These are phyloP conservation scores for Backusella tuberculispora DNA, from an alignment of 192 early-diverging fungal species.

Conservation along the genomic window DNA sequence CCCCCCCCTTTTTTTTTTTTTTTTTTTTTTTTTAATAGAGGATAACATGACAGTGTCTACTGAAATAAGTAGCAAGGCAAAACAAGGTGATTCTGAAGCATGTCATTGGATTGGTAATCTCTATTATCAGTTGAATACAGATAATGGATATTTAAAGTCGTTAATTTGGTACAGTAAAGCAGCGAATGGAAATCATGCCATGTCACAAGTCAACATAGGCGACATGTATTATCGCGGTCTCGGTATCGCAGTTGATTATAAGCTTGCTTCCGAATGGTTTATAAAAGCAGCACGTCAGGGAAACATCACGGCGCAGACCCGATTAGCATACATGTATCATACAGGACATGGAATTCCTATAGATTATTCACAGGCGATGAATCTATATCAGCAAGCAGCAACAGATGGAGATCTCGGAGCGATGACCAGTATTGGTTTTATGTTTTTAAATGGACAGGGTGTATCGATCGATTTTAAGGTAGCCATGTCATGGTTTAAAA, in stretches of 20 bases:
- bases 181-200: not conserved
- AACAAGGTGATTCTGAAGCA: not conserved
- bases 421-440: slow-evolving; percentile 1
- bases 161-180: not conserved
- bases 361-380: not conserved
- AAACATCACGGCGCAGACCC: not conserved
- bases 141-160: not conserved
- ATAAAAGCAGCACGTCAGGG: not conserved
- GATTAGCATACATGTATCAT: not conserved
- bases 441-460: not conserved
- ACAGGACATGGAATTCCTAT: not conserved
- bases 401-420: not conserved
- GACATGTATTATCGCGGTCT: not conserved
- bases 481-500: not conserved
- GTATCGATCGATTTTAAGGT: not conserved
- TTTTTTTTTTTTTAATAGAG: not conserved
- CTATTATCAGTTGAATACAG: not conserved
- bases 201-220: not conserved
- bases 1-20: not conserved
- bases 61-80: not conserved
- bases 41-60: not conserved
- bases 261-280: not conserved
- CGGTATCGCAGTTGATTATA: not conserved
- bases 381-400: not conserved
- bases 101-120: not conserved